These are phyloP conservation scores for Eucalyptus pauciflora DNA, from an alignment of 345 rosid genomes.

Conservation along the genomic window DNA sequence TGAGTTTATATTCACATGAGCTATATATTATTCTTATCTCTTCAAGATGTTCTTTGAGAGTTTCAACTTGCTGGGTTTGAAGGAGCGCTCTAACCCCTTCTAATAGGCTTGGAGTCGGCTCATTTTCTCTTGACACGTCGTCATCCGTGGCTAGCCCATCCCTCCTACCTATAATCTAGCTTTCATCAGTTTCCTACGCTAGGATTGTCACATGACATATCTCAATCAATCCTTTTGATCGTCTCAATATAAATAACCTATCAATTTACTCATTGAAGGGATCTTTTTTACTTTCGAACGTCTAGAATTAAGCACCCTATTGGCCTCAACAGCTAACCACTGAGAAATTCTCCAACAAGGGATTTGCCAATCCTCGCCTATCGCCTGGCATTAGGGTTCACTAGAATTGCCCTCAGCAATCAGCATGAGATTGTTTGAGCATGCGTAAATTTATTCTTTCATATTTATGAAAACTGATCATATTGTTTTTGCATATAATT, in stretches of 20 bases:
- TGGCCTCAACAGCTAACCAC: background rate
- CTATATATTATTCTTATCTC: background rate
- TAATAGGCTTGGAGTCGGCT: background rate
- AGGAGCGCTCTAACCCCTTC: background rate
- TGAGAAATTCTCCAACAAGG: background rate
- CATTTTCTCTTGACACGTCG: accelerated
- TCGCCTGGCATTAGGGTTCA: background rate
- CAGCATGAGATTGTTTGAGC: background rate
- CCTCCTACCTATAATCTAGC: background rate
- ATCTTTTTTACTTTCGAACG: background rate
- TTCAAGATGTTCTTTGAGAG: background rate
- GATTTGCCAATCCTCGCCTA: background rate
- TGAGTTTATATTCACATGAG: background rate
- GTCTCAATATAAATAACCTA: background rate
- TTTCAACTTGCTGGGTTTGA: background rate
- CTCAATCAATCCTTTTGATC: background rate
- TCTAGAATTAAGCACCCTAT: background rate
- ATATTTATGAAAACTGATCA: background rate
- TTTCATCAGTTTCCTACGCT: background rate
- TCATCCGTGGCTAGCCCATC: background rate
- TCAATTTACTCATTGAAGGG: background rate
- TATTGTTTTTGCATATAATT: background rate
- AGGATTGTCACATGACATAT: background rate
- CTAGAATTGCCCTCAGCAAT: background rate
- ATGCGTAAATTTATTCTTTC: background rate